Base-by-base conservation (phyloP, 202 grass and related monocot genomes). In the Zoysia matrella region DNA sequence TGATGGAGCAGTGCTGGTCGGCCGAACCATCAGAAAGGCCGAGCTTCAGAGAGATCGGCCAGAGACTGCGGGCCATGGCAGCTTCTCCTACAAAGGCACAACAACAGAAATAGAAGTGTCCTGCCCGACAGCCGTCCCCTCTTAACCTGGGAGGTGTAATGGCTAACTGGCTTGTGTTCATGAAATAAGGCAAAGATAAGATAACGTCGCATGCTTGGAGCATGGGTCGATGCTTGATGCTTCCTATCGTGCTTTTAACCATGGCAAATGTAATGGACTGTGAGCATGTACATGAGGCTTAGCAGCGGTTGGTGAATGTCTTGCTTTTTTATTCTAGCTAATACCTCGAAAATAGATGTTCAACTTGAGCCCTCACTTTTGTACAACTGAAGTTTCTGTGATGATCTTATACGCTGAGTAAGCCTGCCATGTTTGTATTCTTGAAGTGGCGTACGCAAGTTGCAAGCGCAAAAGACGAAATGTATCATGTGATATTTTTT, bases 1-100 rank as follows among this genome's bases (percentile, higher is more conserved):
- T 97, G 68, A 93, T 97, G 94, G 89, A 90, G 86, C 86, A 86
- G 68, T 93, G 94, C 67, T 97, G 94, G 94, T 88, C 86, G 0
- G 36, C 94, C 0, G 94, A 97, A 39, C 90, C 94, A 3, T 74
- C 76, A 11, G 91, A 86, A 65, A 83, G 94, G 60, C 91, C 86
- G 4, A 91, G 84, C 76, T 97, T 97, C 76, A 93, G 84, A 0
- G 91, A 91, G 65, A 60, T 93, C 3, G 94, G 77, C 46, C 93
- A 86, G 62, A 88, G 84, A 58, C 78, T 97, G 69, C 89, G 94
- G 11, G 75, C 91, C 63, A 97, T 91, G 91, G 86, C 74, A 2
- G 77, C 82, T 12, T 75, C 94, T 71, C 66, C 88, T 68, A 75
- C 85, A 52, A 90, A 91, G 79, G 49, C 36, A 2, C 91, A 78